phyloP scores from a whole-genome alignment of 768 basidiomycete genomes.

The Zangia roseola region DNA sequence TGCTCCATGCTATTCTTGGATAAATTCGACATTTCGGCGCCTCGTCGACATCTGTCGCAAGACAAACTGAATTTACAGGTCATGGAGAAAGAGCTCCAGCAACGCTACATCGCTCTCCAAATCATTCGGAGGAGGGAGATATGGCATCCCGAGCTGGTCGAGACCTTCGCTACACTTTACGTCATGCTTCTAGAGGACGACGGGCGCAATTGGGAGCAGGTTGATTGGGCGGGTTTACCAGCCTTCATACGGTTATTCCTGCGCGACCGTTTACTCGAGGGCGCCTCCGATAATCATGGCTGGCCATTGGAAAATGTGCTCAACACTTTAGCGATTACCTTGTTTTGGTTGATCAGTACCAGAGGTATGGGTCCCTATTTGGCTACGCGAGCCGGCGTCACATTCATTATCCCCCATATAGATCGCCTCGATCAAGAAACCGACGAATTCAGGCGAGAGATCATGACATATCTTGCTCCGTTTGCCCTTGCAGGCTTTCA shows the following conservation, averaged over 20 bases:
- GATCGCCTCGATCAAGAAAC: conserved; percentile 34
- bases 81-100: conserved; percentile 44
- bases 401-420: conserved; percentile 1
- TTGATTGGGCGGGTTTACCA: conserved; percentile 43
- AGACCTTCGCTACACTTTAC: conserved; percentile 53
- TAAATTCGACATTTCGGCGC: conserved; percentile 49
- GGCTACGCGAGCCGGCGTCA: neutral
- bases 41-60: conserved; percentile 37
- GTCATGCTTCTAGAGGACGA: conserved; percentile 59
- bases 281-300: conserved; percentile 37
- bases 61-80: conserved; percentile 26
- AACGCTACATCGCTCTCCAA: conserved; percentile 45
- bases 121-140: conserved; percentile 40
- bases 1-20: conserved; percentile 41
- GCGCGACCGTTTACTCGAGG: conserved; percentile 38
- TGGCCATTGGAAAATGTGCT: conserved; percentile 50
- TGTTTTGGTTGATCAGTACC: conserved; percentile 49
- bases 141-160: conserved; percentile 36
- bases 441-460: conserved; percentile 29
- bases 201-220: conserved; percentile 46
- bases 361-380: conserved; percentile 8
- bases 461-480: conserved; percentile 41
- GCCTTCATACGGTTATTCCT: conserved; percentile 41
- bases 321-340: conserved; percentile 45
- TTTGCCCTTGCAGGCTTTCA: conserved; percentile 49